Conservation (phyloP, 1,284 basidiomycete genomes). For the Athelia sp. region DNA sequence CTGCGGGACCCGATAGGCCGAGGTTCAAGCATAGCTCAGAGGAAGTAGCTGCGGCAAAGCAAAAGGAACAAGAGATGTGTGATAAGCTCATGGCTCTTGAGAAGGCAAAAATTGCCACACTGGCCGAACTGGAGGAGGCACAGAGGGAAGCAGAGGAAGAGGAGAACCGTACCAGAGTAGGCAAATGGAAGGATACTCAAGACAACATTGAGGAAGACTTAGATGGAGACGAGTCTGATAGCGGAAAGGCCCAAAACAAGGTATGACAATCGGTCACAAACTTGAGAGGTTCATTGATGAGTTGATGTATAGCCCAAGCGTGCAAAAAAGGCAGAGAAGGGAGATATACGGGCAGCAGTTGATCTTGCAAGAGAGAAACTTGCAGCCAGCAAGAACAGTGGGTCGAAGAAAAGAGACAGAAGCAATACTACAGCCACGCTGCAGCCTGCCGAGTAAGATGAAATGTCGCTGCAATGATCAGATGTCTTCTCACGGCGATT, state of each 20-base stretch:
- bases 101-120: background rate
- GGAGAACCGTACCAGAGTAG: background rate
- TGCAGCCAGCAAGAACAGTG: background rate
- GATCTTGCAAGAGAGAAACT: background rate
- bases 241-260: background rate
- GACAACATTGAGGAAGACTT: background rate
- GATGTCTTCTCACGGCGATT: background rate
- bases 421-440: background rate
- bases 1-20: background rate
- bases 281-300: no score
- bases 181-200: background rate
- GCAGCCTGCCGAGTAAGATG: background rate
- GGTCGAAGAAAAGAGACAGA: background rate
- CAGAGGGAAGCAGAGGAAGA: background rate
- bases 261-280: background rate
- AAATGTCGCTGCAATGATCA: background rate
- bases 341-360: background rate
- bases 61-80: background rate
- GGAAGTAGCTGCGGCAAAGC: constrained; percentile 1
- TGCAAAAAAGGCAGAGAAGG: background rate
- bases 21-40: background rate
- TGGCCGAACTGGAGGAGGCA: background rate
- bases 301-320: background rate
- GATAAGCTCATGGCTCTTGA: background rate
- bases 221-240: background rate